Evolutionary conservation across 2,329 filamentous ascomycete genomes (phyloP).

Genomic region (Arthrinium puccinioides): DNA sequence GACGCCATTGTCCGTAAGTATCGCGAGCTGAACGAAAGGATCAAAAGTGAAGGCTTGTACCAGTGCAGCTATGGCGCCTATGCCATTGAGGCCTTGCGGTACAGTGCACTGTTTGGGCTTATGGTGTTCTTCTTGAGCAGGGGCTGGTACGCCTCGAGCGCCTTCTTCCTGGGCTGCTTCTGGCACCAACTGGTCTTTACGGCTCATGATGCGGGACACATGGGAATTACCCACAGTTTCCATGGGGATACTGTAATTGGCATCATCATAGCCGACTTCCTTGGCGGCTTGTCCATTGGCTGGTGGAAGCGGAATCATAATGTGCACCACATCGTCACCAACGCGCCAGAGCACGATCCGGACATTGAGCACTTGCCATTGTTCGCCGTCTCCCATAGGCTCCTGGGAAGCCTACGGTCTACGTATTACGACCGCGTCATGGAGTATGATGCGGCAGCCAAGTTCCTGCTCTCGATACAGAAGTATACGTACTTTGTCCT

Average conservation of each 20-base stretch:
- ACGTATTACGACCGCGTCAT: slow-evolving; percentile 80
- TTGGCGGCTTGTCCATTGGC: slow-evolving; percentile 81
- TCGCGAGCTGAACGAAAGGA: slow-evolving; percentile 63
- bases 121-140: slow-evolving; percentile 54
- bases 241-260: slow-evolving; percentile 77
- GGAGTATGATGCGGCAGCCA: slow-evolving; percentile 68
- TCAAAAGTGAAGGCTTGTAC: slow-evolving; percentile 71
- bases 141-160: slow-evolving; percentile 64
- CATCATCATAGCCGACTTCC: slow-evolving; percentile 82
- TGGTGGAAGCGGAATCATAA: slow-evolving; percentile 99
- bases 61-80: slow-evolving; percentile 80
- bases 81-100: slow-evolving; percentile 65
- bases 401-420: slow-evolving; percentile 65
- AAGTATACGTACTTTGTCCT: slow-evolving; percentile 78
- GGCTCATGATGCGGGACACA: slow-evolving; percentile 92
- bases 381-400: slow-evolving; percentile 78
- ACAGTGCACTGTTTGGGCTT: slow-evolving; percentile 56
- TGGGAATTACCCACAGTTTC: slow-evolving; percentile 93
- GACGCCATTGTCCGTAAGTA: slow-evolving; percentile 73
- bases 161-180: slow-evolving; percentile 68
- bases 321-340: slow-evolving; percentile 94
- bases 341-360: slow-evolving; percentile 89
- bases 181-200: slow-evolving; percentile 96
- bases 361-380: slow-evolving; percentile 91
- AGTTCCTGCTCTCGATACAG: slow-evolving; percentile 64